Conservation (phyloP, 2,329 filamentous ascomycete genomes). For the Dactylellina parvicollis region DNA sequence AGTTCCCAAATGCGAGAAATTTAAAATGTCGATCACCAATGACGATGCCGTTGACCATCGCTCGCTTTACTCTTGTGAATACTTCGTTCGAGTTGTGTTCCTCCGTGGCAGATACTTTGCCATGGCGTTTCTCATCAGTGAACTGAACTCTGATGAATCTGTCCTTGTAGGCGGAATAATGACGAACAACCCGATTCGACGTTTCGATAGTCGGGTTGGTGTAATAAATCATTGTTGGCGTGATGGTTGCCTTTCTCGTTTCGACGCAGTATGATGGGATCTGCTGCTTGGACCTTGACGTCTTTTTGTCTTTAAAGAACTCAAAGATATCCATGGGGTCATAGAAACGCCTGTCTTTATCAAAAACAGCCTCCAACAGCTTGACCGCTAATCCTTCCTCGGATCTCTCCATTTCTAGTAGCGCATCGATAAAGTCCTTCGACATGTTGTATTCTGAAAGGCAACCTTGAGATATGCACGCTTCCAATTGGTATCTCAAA, state of each 20-base stretch:
- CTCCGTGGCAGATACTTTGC: slow-evolving; percentile 68
- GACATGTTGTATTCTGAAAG: slow-evolving; percentile 80
- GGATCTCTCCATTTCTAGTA: slow-evolving; percentile 66
- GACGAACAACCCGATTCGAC: slow-evolving; percentile 84
- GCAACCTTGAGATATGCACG: slow-evolving; percentile 82
- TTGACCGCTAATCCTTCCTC: slow-evolving; percentile 56
- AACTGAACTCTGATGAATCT: slow-evolving; percentile 91
- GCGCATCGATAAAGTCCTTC: slow-evolving; percentile 71
- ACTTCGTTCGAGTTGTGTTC: slow-evolving; percentile 73
- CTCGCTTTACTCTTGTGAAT: slow-evolving; percentile 76
- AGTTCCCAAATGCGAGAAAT: slow-evolving; percentile 94
- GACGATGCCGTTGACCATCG: slow-evolving; percentile 79
- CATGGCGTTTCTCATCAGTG: slow-evolving; percentile 76
- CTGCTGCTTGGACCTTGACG: slow-evolving; percentile 62
- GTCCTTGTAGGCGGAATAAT: slow-evolving; percentile 74
- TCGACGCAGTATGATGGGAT: slow-evolving; percentile 78
- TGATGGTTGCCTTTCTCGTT: slow-evolving; percentile 80
- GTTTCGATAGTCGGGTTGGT: slow-evolving; percentile 81
- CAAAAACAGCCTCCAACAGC: slow-evolving; percentile 67
- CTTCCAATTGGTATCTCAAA: slow-evolving; percentile 89
- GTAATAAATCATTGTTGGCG: slow-evolving; percentile 83
- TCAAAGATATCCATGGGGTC: slow-evolving; percentile 78
- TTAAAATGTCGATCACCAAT: slow-evolving; percentile 85
- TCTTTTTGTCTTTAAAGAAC: slow-evolving; percentile 62
- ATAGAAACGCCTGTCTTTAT: slow-evolving; percentile 70